phyloP scores from a whole-genome alignment of 495 filamentous ascomycete species.

The Letharia lupina region DNA sequence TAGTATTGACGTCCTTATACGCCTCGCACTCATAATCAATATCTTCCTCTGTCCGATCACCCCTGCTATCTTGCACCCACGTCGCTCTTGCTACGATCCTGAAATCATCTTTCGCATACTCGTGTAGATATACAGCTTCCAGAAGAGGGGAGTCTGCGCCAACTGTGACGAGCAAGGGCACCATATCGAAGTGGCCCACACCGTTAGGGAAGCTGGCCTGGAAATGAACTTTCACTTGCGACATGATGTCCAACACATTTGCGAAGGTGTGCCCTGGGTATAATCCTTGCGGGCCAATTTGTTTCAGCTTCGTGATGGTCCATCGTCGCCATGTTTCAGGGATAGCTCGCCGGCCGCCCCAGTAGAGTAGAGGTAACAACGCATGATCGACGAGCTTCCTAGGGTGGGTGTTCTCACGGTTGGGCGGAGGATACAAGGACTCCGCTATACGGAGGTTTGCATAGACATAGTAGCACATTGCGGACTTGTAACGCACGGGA shows the following conservation, averaged over 20 bases:
- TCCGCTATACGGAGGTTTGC: conserved; percentile 1
- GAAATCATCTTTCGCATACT: background rate
- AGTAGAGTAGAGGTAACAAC: background rate
- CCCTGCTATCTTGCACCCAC: background rate
- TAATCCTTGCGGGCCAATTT: background rate
- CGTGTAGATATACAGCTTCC: background rate
- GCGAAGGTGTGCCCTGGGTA: conserved; percentile 1
- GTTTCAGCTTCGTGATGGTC: background rate
- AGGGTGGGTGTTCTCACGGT: background rate
- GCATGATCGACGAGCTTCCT: conserved; percentile 4
- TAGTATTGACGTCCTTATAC: background rate
- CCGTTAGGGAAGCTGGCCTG: background rate
- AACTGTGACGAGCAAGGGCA: conserved; percentile 2
- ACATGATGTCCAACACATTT: conserved; percentile 2
- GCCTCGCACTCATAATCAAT: background rate
- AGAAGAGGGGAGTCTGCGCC: background rate
- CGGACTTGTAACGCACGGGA: background rate
- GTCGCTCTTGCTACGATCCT: background rate
- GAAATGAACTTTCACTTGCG: background rate
- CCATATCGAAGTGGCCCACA: background rate
- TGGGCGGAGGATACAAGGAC: background rate
- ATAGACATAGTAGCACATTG: background rate
- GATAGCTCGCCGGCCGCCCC: background rate
- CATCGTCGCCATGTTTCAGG: background rate
- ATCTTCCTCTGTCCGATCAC: background rate